A percentile compares a stretch with the other conserved stretches of the same genome.
Evolutionary conservation across 495 filamentous ascomycete species (phyloP).

Genomic region (Penicillium salamii): DNA sequence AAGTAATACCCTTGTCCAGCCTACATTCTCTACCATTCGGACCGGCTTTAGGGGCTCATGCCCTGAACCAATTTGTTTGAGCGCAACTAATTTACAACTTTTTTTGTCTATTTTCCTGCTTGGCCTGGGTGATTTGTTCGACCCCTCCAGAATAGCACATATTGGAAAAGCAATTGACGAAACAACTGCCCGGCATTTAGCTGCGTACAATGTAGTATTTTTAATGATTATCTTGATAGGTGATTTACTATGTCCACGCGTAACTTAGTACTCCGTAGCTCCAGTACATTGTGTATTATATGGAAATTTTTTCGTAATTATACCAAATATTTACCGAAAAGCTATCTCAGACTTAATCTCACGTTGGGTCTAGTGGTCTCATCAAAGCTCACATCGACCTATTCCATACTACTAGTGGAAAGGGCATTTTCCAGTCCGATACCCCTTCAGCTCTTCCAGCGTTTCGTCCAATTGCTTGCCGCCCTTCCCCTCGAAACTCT

Average conservation of each 20-base stretch:
- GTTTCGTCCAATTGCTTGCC: slow-evolving; percentile 32
- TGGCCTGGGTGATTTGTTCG: slow-evolving; percentile 22
- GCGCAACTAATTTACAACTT: slow-evolving; percentile 39
- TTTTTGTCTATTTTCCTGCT: slow-evolving; percentile 42
- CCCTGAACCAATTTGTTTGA: slow-evolving; percentile 40
- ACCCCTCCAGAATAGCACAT: slow-evolving; percentile 40
- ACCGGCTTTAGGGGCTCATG: slow-evolving; percentile 24
- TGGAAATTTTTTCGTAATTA: no score
- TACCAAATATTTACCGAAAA: no score
- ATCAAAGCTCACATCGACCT: no score
- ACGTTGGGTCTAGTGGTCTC: no score
- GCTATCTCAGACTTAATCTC: no score
- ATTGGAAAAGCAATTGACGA: slow-evolving; percentile 38
- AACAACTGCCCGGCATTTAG: not conserved
- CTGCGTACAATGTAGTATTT: not conserved
- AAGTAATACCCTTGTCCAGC: slow-evolving; percentile 46
- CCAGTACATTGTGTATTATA: no score
- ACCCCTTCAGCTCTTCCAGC: slow-evolving; percentile 39
- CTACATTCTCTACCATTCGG: slow-evolving; percentile 34
- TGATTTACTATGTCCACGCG: no score
- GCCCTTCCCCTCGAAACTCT: slow-evolving; percentile 55
- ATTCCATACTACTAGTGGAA: slow-evolving; percentile 34
- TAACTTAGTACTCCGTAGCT: no score
- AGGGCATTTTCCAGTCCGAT: slow-evolving; percentile 52
- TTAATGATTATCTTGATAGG: not conserved